These are phyloP conservation scores for Byssochlamys sp. DNA, from an alignment of 2,329 filamentous ascomycete species.

Conservation along the genomic window DNA sequence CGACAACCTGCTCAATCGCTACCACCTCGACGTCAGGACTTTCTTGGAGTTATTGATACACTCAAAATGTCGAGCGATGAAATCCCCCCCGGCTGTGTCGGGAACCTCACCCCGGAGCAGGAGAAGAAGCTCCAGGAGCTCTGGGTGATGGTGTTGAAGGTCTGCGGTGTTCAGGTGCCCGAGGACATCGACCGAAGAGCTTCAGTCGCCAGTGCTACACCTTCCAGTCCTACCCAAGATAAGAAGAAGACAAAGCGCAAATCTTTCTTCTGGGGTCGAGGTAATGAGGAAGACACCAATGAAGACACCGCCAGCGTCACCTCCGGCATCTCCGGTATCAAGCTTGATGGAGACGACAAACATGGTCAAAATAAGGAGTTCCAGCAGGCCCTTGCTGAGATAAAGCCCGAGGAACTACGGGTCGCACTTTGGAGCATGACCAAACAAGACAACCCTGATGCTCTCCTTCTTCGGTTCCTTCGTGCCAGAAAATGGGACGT, in stretches of 20 bases:
- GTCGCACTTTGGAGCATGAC: conserved; percentile 84
- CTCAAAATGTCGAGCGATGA: conserved; percentile 26
- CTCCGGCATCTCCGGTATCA: conserved; percentile 29
- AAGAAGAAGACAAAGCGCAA: conserved; percentile 67
- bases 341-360: conserved; percentile 65
- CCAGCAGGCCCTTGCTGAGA: conserved; percentile 64
- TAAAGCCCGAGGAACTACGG: conserved; percentile 67
- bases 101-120: conserved; percentile 80
- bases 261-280: conserved; percentile 58
- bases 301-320: conserved; percentile 31
- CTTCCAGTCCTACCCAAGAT: conserved; percentile 22
- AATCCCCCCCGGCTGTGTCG: conserved; percentile 55
- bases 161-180: conserved; percentile 55
- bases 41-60: conserved; percentile 27
- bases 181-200: conserved; percentile 16
- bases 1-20: conserved; percentile 6
- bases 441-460: conserved; percentile 90
- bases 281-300: conserved; percentile 41
- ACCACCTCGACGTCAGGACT: conserved; percentile 12
- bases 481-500: conserved; percentile 93
- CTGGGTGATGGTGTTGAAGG: conserved; percentile 66
- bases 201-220: conserved; percentile 3
- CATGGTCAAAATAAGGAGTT: conserved; percentile 84
- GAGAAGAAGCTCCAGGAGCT: conserved; percentile 80
- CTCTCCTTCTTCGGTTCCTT: conserved; percentile 69